These are phyloP conservation scores for Saturnispora gosingensis DNA, from an alignment of 805 yeast genomes.

Conservation along the genomic window DNA sequence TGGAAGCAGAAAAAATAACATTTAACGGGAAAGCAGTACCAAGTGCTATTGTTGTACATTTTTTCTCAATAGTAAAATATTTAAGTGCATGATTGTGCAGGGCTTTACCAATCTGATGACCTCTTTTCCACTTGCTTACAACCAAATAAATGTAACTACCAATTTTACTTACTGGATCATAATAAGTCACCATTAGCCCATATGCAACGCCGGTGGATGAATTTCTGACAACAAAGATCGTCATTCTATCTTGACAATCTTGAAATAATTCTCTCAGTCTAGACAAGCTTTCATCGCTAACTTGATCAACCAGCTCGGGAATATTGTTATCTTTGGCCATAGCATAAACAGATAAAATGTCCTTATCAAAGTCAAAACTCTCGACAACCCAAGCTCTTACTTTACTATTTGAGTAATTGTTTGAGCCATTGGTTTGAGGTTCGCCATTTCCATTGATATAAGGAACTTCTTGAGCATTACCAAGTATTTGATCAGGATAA, in stretches of 20 bases:
- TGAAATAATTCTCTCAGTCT: conserved; percentile 15
- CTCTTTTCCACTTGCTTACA: conserved; percentile 45
- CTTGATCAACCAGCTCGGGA: conserved; percentile 5
- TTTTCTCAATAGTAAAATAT: conserved; percentile 36
- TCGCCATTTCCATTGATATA: not conserved
- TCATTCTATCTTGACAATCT: conserved; percentile 25
- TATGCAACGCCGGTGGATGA: conserved; percentile 44
- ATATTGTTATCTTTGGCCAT: conserved; percentile 33
- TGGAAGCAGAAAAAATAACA: conserved; percentile 7
- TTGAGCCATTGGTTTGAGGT: not conserved
- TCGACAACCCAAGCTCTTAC: conserved; percentile 47
- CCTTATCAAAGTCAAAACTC: conserved; percentile 40
- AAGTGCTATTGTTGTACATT: conserved; percentile 31
- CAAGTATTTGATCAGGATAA: not conserved
- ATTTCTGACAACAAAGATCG: conserved; percentile 48
- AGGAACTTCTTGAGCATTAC: not conserved
- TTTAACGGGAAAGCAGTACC: conserved; percentile 42
- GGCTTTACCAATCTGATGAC: conserved; percentile 47
- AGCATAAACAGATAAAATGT: conserved; percentile 38
- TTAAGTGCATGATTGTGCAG: conserved; percentile 44
- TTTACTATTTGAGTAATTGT: conserved; percentile 9
- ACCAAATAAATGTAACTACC: conserved; percentile 40
- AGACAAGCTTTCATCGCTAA: conserved; percentile 1
- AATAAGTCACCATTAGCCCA: conserved; percentile 49
- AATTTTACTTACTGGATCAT: conserved; percentile 25